These are phyloP conservation scores for Elongisporangium prolatum DNA, from an alignment of 352 stramenopile genomes.

Conservation along the genomic window DNA sequence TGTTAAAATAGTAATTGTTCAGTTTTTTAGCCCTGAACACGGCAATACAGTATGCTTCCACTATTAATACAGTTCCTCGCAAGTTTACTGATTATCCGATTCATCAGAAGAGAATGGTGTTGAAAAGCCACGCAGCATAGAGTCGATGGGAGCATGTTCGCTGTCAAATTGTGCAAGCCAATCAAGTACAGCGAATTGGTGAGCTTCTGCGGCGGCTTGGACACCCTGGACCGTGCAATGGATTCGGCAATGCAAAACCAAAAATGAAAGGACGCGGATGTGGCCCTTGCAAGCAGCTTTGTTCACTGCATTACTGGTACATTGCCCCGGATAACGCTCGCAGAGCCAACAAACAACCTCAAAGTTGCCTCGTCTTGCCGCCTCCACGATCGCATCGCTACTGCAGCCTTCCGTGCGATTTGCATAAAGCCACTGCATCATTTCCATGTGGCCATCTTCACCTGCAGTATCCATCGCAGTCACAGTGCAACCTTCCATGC, in stretches of 20 bases:
- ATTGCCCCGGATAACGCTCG: constrained; percentile 17
- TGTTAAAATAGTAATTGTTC: too few relatives aligned
- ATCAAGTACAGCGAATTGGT: too few relatives aligned
- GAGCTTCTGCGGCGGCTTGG: too few relatives aligned
- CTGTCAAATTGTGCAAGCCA: too few relatives aligned
- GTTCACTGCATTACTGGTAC: neutral
- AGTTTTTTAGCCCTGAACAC: too few relatives aligned
- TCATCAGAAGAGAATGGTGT: too few relatives aligned
- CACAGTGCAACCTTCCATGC: constrained; percentile 9
- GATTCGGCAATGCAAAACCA: neutral
- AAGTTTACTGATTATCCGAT: too few relatives aligned
- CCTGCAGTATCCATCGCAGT: constrained; percentile 15
- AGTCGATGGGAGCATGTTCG: too few relatives aligned
- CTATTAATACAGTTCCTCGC: too few relatives aligned
- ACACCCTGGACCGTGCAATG: too few relatives aligned
- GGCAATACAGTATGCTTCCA: too few relatives aligned
- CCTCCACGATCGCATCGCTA: constrained; percentile 24
- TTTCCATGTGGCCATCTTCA: constrained; percentile 7
- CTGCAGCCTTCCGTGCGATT: constrained; percentile 19
- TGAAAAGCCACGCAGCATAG: too few relatives aligned
- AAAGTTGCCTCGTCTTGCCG: constrained; percentile 21
- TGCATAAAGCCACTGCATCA: constrained; percentile 14
- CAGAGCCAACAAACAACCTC: constrained; percentile 28
- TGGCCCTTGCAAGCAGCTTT: constrained; percentile 1
- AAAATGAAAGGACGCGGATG: neutral